Evolutionary conservation across 441 rosid species (phyloP).

Genomic region (Melastoma candidum): DNA sequence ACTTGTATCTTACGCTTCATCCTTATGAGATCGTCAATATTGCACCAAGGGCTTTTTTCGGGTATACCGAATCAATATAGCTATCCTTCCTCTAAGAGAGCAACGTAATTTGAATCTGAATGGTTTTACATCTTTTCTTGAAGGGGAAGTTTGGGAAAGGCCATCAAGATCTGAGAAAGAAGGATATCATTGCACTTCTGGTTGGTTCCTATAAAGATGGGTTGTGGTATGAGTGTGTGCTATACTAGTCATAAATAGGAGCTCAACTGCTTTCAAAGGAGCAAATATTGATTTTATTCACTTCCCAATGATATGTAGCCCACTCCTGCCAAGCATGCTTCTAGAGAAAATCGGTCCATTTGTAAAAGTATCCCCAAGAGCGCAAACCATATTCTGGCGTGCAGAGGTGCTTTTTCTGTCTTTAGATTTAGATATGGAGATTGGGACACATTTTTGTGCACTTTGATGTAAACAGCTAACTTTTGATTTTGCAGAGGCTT

Average conservation of each 20-base stretch:
- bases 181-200: constrained; percentile 47
- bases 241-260: constrained; percentile 1
- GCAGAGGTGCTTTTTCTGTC: constrained; percentile 51
- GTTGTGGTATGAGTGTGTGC: constrained; percentile 32
- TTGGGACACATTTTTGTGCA: not conserved
- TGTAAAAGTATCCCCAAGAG: constrained; percentile 43
- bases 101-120: no score
- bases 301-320: constrained; percentile 31
- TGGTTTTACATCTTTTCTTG: not conserved
- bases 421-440: not conserved
- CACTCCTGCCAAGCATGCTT: constrained; percentile 34
- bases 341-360: constrained; percentile 50
- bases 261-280: constrained; percentile 5
- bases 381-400: constrained; percentile 71
- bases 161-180: constrained; percentile 47
- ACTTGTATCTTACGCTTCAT: no score
- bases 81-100: no score
- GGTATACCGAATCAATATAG: no score
- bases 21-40: no score
- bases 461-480: not conserved
- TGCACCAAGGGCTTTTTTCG: no score
- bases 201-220: constrained; percentile 42
- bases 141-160: constrained; percentile 32
- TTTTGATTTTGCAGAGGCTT: constrained; percentile 50
- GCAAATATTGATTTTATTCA: constrained; percentile 10